Percentiles rank a stretch among this genome's conserved stretches.
Evolutionary conservation across 176 grass and related monocot genomes (phyloP).

Genomic region (Eragrostis nindensis): DNA sequence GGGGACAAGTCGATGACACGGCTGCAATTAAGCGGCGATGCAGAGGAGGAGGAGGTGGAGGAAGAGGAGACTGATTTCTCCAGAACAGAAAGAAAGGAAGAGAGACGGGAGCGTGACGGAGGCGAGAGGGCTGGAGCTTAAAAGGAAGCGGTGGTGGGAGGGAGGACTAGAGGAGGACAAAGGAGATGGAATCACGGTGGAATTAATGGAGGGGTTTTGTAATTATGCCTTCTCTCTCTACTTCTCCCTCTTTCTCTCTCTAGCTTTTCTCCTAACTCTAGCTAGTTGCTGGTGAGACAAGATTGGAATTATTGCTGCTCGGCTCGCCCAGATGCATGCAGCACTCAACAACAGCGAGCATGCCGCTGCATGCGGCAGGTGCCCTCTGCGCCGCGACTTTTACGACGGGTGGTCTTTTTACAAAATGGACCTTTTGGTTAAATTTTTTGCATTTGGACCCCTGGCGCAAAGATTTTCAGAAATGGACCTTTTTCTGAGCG

Average conservation of each 20-base stretch:
- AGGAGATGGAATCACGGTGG: conserved; percentile 51
- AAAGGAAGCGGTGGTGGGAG: conserved; percentile 37
- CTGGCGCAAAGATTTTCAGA: no score
- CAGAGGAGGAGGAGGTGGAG: background rate
- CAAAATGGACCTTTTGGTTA: no score
- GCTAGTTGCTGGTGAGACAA: conserved; percentile 14
- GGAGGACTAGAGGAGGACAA: conserved; percentile 24
- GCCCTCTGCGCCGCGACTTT: conserved; percentile 13
- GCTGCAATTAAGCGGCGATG: background rate
- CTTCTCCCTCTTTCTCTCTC: background rate
- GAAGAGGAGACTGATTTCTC: background rate
- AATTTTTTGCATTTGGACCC: no score
- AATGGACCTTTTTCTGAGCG: no score
- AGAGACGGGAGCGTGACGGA: background rate
- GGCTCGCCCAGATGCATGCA: background rate
- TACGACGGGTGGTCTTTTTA: no score
- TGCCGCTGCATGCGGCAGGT: conserved; percentile 21
- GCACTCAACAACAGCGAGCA: background rate
- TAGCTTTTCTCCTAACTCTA: background rate
- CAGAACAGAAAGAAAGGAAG: background rate
- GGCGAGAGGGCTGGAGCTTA: conserved; percentile 2
- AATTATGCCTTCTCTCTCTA: background rate
- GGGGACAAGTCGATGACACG: no score
- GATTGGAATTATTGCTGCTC: conserved; percentile 43
- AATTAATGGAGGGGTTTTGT: conserved; percentile 42